phyloP scores from a whole-genome alignment of 257 asterid species.

The Jaltomata sinuosa region DNA sequence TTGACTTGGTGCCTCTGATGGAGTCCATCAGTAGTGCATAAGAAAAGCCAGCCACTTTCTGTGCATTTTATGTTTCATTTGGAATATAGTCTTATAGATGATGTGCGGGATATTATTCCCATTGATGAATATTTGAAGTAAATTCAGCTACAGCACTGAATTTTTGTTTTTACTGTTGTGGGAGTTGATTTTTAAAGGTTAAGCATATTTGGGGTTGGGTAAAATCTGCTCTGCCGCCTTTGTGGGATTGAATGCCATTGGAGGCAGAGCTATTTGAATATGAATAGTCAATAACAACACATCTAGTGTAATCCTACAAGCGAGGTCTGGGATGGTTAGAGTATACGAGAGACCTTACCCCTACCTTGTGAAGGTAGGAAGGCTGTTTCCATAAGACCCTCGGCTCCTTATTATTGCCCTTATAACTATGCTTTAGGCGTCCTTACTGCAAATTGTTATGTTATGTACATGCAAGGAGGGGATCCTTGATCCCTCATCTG shows the following conservation, averaged over 20 bases:
- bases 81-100: background rate
- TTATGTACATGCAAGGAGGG: too few relatives aligned
- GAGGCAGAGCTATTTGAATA: background rate
- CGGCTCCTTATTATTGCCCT: too few relatives aligned
- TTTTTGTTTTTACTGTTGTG: background rate
- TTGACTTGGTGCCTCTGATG: background rate
- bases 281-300: too few relatives aligned
- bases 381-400: too few relatives aligned
- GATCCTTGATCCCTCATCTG: too few relatives aligned
- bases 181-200: background rate
- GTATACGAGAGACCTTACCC: too few relatives aligned
- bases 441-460: too few relatives aligned
- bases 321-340: too few relatives aligned
- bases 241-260: background rate
- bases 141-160: background rate
- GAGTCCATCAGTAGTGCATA: background rate
- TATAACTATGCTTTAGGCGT: too few relatives aligned
- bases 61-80: background rate
- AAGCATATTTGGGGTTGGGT: background rate
- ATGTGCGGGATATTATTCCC: background rate
- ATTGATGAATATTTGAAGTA: background rate
- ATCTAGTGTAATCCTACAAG: too few relatives aligned
- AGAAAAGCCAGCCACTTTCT: background rate
- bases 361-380: too few relatives aligned
- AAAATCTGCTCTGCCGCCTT: background rate